These are phyloP conservation scores for Aaosphaeria arxii DNA, from an alignment of 2,329 filamentous ascomycete genomes.

Conservation along the genomic window DNA sequence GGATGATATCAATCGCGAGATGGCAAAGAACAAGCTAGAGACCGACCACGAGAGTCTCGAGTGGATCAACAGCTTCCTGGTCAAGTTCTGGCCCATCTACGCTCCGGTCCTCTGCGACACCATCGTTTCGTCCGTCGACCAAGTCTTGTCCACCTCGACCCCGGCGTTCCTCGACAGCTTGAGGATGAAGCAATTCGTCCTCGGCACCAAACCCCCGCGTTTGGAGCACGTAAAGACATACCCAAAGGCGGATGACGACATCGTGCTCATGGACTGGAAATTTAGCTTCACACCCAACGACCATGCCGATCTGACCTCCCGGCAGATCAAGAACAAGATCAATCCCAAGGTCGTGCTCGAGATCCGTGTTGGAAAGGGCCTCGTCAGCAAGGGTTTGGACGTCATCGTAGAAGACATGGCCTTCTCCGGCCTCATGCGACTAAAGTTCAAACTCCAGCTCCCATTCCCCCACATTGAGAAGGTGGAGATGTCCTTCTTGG, in stretches of 20 bases:
- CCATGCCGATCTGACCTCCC: conserved; percentile 81
- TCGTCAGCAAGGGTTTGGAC: conserved; percentile 95
- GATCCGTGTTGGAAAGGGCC: conserved; percentile 89
- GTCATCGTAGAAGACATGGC: conserved; percentile 98
- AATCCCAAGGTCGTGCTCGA: conserved; percentile 97
- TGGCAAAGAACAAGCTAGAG: conserved; percentile 83
- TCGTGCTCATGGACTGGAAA: conserved; percentile 99
- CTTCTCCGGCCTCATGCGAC: conserved; percentile 90
- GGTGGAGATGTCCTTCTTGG: conserved; percentile 92
- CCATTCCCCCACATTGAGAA: conserved; percentile 94
- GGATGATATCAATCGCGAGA: conserved; percentile 86
- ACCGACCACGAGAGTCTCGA: conserved; percentile 90
- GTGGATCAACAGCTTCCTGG: conserved; percentile 98
- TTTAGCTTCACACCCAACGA: conserved; percentile 99
- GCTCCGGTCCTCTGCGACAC: conserved; percentile 89
- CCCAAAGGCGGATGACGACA: conserved; percentile 89
- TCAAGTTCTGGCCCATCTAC: conserved; percentile 99
- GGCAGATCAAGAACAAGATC: conserved; percentile 90
- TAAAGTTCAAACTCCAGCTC: conserved; percentile 96
- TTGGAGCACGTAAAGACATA: conserved; percentile 99
- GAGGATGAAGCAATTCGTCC: conserved; percentile 87
- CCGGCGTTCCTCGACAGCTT: conserved; percentile 91
- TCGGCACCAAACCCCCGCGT: conserved; percentile 91
- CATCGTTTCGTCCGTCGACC: conserved; percentile 90
- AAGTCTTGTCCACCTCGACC: conserved; percentile 88